Conservation (phyloP, 129 eudicot genomes). For the Tagetes patula region DNA sequence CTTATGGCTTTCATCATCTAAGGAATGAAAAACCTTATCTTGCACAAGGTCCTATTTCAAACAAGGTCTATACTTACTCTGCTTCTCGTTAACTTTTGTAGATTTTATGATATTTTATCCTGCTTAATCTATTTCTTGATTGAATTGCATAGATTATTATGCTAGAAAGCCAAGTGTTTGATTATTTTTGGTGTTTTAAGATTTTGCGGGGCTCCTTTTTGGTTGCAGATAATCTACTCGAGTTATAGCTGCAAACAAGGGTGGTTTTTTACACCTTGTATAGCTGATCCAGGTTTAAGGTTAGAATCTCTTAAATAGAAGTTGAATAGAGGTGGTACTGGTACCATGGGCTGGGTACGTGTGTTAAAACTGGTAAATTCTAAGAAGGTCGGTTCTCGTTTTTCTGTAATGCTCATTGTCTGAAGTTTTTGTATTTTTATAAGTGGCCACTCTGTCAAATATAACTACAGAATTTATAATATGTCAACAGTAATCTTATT, state of each 20-base stretch:
- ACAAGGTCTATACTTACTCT: slow-evolving; percentile 57
- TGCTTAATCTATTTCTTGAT: not conserved
- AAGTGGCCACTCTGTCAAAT: not conserved
- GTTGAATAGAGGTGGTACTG: not conserved
- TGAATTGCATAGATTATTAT: not conserved
- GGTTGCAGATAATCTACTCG: slow-evolving; percentile 78
- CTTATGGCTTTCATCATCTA: slow-evolving; percentile 88
- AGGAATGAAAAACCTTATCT: slow-evolving; percentile 88
- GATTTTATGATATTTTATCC: not conserved
- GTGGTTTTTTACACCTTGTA: slow-evolving; percentile 97
- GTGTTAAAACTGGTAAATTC: not conserved
- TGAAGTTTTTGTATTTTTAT: not conserved
- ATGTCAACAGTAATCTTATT: not conserved
- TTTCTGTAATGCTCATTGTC: not conserved
- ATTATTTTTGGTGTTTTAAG: slow-evolving; percentile 1
- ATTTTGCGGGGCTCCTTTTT: slow-evolving; percentile 2
- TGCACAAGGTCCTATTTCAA: slow-evolving; percentile 92
- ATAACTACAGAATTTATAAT: not conserved
- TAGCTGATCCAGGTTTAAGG: slow-evolving; percentile 86
- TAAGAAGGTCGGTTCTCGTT: not conserved
- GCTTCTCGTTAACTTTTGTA: not conserved
- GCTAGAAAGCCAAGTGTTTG: slow-evolving; percentile 14
- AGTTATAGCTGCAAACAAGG: slow-evolving; percentile 95
- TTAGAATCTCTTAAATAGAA: slow-evolving; percentile 32
- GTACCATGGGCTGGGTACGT: not conserved